These are phyloP conservation scores for Miscanthus sacchariflorus DNA, from an alignment of 202 grass and related monocot species.

Conservation along the genomic window DNA sequence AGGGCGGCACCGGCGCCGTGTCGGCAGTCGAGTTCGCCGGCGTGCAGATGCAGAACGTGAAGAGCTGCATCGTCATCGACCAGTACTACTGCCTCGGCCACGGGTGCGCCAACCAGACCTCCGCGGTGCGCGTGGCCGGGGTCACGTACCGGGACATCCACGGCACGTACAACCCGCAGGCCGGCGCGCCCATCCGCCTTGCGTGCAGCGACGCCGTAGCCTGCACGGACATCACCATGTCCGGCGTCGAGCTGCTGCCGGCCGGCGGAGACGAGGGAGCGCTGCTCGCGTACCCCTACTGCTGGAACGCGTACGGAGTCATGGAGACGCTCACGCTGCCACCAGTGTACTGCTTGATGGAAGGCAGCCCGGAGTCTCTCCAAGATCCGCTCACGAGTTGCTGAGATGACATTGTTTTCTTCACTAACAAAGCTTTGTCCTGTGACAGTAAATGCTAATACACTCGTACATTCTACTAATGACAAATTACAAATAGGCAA, in stretches of 20 bases:
- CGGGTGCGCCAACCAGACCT: constrained; percentile 69
- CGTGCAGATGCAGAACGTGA: constrained; percentile 79
- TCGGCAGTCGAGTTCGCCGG: constrained; percentile 65
- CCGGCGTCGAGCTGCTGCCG: constrained; percentile 72
- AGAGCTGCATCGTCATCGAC: constrained; percentile 95
- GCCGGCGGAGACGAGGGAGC: constrained; percentile 16
- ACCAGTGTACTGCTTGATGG: constrained; percentile 71
- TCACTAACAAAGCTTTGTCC: constrained; percentile 1
- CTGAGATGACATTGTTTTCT: background rate
- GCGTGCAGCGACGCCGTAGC: constrained; percentile 79
- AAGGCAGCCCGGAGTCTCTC: constrained; percentile 65
- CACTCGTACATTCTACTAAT: background rate
- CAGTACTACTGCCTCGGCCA: constrained; percentile 88
- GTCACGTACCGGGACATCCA: constrained; percentile 65
- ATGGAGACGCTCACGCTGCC: constrained; percentile 69
- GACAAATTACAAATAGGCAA: background rate
- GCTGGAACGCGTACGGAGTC: constrained; percentile 82
- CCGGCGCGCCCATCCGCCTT: constrained; percentile 62
- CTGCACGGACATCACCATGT: constrained; percentile 78
- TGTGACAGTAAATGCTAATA: background rate
- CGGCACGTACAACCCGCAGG: constrained; percentile 63
- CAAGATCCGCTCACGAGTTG: constrained; percentile 63
- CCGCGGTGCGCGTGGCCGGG: constrained; percentile 65
- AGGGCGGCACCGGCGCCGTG: constrained; percentile 78
- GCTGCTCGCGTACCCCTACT: constrained; percentile 56